A percentile compares a stretch with the other conserved stretches of the same genome.
phyloP scores from a whole-genome alignment of 2,329 filamentous ascomycete genomes.

The Fusarium caatingaense region DNA sequence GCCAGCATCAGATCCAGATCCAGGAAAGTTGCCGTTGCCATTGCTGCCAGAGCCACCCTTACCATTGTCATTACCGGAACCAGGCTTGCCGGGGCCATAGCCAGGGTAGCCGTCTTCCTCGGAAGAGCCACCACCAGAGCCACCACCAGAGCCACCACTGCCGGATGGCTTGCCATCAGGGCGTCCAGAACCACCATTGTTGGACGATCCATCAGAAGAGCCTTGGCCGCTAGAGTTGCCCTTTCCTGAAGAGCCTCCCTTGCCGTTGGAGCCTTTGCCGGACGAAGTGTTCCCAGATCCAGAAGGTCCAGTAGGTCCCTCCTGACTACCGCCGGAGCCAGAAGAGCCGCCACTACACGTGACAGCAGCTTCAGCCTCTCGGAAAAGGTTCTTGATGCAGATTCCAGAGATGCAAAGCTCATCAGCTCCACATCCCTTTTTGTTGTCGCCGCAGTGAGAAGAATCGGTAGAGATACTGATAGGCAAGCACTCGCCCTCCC shows the following conservation, averaged over 20 bases:
- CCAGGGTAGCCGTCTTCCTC: background rate
- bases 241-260: background rate
- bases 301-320: background rate
- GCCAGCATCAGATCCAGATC: background rate
- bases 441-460: conserved; percentile 16
- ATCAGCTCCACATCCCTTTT: conserved; percentile 5
- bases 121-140: background rate
- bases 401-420: conserved; percentile 30
- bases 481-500: conserved; percentile 1
- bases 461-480: conserved; percentile 22
- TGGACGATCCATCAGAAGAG: background rate
- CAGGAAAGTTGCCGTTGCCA: background rate
- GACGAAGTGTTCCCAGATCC: background rate
- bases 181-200: background rate
- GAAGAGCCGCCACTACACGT: background rate
- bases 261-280: background rate
- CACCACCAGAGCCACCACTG: background rate
- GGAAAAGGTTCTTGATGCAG: conserved; percentile 11
- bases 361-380: background rate
- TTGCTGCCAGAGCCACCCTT: background rate
- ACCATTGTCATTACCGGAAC: background rate
- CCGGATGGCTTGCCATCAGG: background rate
- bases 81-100: background rate
- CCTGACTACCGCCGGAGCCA: background rate
- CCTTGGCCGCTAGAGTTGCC: background rate